phyloP scores from a whole-genome alignment of 306 rosid species.

The Benincasa hispida region DNA sequence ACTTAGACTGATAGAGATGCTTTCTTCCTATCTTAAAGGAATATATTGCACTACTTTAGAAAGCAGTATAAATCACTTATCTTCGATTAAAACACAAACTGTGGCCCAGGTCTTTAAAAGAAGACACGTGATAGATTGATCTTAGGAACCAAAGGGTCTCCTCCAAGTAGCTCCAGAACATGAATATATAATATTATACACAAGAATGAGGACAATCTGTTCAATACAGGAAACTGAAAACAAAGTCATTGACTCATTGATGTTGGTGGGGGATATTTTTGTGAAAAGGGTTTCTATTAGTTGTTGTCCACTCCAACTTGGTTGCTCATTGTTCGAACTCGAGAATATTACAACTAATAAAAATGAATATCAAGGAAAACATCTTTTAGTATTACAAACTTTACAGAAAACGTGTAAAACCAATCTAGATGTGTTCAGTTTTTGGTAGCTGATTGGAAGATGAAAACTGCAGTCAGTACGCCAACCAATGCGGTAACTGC shows the following conservation, averaged over 20 bases:
- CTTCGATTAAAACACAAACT: background rate
- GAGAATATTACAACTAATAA: constrained; percentile 19
- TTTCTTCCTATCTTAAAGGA: background rate
- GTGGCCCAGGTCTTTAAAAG: background rate
- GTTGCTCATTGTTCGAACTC: constrained; percentile 14
- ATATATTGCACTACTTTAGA: constrained; percentile 6
- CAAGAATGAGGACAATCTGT: background rate
- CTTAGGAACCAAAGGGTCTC: background rate
- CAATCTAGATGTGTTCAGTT: constrained; percentile 17
- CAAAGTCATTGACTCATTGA: background rate
- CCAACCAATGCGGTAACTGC: constrained; percentile 82
- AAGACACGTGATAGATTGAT: background rate
- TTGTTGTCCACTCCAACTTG: constrained; percentile 12
- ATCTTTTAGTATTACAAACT: constrained; percentile 10
- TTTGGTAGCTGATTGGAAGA: constrained; percentile 88
- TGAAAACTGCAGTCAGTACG: constrained; percentile 66
- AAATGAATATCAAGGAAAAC: constrained; percentile 10
- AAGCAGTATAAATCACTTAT: constrained; percentile 4
- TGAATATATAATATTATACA: background rate
- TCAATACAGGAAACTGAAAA: background rate
- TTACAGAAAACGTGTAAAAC: background rate
- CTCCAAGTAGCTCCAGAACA: background rate
- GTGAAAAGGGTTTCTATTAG: background rate
- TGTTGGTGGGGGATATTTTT: background rate
- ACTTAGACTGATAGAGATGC: background rate